phyloP scores from a whole-genome alignment of 2,329 filamentous ascomycete genomes.

The Sporothrix schenckii region DNA sequence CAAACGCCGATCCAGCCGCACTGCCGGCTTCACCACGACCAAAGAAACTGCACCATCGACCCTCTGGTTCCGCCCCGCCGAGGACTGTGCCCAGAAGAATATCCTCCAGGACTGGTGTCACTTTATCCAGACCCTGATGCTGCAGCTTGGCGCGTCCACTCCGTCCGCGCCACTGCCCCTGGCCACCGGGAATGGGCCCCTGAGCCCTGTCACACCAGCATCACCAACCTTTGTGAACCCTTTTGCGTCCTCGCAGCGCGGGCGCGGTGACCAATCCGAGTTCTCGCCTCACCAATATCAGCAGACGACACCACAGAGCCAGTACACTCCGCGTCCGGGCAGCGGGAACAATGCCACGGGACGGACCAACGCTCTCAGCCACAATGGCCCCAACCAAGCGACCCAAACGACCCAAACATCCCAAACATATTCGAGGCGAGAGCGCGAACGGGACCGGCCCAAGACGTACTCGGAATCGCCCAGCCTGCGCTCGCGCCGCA shows the following conservation, averaged over 20 bases:
- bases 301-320: conserved; percentile 17
- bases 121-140: conserved; percentile 52
- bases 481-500: conserved; percentile 64
- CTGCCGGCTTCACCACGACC: conserved; percentile 57
- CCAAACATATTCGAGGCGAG: conserved; percentile 49
- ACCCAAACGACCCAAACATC: conserved; percentile 28
- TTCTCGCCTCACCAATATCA: conserved; percentile 19
- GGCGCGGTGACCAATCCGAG: conserved; percentile 25
- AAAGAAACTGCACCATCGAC: conserved; percentile 55
- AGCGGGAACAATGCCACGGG: conserved; percentile 48
- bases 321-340: conserved; percentile 45
- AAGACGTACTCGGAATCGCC: conserved; percentile 61
- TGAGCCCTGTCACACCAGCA: conserved; percentile 57
- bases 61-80: conserved; percentile 61
- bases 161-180: not conserved
- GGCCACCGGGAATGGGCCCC: conserved; percentile 42
- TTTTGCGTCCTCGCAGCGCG: conserved; percentile 45
- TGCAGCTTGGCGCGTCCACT: conserved; percentile 34
- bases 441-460: conserved; percentile 54
- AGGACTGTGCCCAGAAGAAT: conserved; percentile 49
- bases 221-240: conserved; percentile 60
- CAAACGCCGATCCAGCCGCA: conserved; percentile 66
- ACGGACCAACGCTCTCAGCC: conserved; percentile 46
- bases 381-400: conserved; percentile 52
- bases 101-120: conserved; percentile 63